Conservation (phyloP, 108 stramenopile species). For the Cyclotella distinguenda region DNA sequence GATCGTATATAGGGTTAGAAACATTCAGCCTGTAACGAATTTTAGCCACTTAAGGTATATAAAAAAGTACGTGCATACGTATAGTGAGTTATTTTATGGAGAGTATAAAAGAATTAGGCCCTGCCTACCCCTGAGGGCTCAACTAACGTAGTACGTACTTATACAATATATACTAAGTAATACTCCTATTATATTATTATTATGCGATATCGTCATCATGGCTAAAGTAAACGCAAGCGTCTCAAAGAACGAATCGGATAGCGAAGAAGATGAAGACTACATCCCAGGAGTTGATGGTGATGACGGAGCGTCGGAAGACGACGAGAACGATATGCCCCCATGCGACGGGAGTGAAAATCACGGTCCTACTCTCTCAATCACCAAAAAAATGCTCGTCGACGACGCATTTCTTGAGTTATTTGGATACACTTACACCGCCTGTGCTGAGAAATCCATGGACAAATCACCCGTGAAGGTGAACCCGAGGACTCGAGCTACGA, state of each 20-base stretch:
- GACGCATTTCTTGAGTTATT: conserved; percentile 75
- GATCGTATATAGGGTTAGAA: too few species aligned
- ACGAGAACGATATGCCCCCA: conserved; percentile 25
- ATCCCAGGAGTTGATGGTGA: conserved; percentile 40
- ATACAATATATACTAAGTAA: too few species aligned
- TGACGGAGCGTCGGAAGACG: conserved; percentile 15
- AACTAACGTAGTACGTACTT: too few species aligned
- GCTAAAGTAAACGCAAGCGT: background rate
- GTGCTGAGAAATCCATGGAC: background rate
- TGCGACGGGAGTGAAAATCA: background rate
- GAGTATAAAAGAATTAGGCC: too few species aligned
- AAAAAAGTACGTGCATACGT: too few species aligned
- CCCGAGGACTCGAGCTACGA: conserved; percentile 1
- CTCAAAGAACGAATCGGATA: conserved; percentile 13
- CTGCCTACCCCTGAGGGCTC: too few species aligned
- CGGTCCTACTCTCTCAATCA: conserved; percentile 16
- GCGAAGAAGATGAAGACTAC: conserved; percentile 50
- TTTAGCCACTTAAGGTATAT: too few species aligned
- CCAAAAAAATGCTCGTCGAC: conserved; percentile 62
- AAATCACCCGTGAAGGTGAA: conserved; percentile 13
- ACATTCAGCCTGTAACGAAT: too few species aligned
- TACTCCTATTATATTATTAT: too few species aligned
- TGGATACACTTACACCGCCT: conserved; percentile 53
- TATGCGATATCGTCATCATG: conserved; percentile 3
- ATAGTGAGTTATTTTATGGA: too few species aligned